Conservation (phyloP, 495 filamentous ascomycete genomes). For the Podospora pseudopauciseta region DNA sequence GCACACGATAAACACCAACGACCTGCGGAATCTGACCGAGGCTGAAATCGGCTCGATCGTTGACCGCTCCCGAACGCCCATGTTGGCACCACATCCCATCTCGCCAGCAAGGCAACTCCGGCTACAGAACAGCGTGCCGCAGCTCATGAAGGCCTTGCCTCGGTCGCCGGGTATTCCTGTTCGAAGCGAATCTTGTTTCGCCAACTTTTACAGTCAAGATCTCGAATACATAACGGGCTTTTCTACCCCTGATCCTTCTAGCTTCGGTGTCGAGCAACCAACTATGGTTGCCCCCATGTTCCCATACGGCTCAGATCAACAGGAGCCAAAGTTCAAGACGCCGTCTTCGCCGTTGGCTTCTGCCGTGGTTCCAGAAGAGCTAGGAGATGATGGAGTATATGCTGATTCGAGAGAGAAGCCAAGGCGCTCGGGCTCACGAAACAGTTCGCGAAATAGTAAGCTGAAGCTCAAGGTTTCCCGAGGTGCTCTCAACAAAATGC, state of each 20-base stretch:
- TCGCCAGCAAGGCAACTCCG: constrained; percentile 45
- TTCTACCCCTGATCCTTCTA: constrained; percentile 9
- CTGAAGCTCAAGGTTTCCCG: constrained; percentile 29
- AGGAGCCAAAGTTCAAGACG: neutral
- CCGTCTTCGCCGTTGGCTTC: neutral
- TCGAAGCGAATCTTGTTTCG: constrained; percentile 15
- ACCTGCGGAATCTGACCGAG: constrained; percentile 1
- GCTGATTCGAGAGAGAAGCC: neutral
- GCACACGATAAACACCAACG: constrained; percentile 11
- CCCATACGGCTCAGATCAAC: neutral
- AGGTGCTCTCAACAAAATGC: constrained; percentile 21
- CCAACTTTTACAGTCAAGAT: neutral
- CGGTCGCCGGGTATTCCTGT: constrained; percentile 32
- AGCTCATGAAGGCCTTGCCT: constrained; percentile 51
- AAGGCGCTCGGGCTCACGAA: neutral
- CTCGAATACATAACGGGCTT: neutral
- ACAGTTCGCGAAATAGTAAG: constrained; percentile 9
- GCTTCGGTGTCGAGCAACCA: neutral
- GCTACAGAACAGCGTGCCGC: constrained; percentile 49
- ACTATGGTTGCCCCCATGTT: neutral
- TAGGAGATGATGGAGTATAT: neutral
- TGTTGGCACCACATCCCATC: constrained; percentile 45
- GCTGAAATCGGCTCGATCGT: neutral
- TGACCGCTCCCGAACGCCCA: constrained; percentile 18
- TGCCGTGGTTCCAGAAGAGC: neutral